Base-by-base conservation (phyloP, 345 rosid genomes). In the Ceriops decandra region DNA sequence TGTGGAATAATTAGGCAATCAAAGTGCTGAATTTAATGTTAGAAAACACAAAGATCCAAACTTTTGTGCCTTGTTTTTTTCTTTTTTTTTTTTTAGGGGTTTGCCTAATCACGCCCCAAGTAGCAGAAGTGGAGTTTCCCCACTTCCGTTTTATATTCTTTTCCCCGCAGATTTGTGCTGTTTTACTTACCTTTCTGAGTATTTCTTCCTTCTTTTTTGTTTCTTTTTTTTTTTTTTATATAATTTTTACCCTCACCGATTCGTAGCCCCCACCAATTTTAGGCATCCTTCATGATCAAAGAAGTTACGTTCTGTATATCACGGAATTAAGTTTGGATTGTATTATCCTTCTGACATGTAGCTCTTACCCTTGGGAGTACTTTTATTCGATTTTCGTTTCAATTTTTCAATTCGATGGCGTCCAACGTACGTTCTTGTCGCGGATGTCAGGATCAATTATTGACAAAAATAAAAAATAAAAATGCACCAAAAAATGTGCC, bases 91-190 rank as follows among this genome's bases (percentile, higher is more conserved):
- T 63, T 67, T 68, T 36, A 5, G 31, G 31, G 49, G 9, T 62
- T 28, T 52, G 56, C 52, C 47, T 4, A 24, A 24, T 24, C 36
- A 52, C 21, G 57, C 52, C 30, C 61, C 19, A 31, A 7, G 22
- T 13, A 13, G 27, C 16, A 42, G 24, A 10, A 16, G 36, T 15
- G 21, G 31, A 58, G 62, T 17, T 38, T 60, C 19, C 63, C 60
- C 35, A 28, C 52, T 51, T 35, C 56, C 46, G 26, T 56, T 26
- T 38, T 20, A 15, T 26, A 17, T 1, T 68, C 56, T 57, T 54
- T 72, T 76, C 63, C 68, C 36, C 7, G 9, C 9, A 75, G 77
- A 68, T 79, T 76, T 69, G 69, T 71, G 76, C 76, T 69, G 4
- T 64, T 49, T 28, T 5, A 7, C 9, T 33, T 33, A 22, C 24